These are phyloP conservation scores for Carex scoparia DNA, from an alignment of 176 grass and related monocot genomes.

Conservation along the genomic window DNA sequence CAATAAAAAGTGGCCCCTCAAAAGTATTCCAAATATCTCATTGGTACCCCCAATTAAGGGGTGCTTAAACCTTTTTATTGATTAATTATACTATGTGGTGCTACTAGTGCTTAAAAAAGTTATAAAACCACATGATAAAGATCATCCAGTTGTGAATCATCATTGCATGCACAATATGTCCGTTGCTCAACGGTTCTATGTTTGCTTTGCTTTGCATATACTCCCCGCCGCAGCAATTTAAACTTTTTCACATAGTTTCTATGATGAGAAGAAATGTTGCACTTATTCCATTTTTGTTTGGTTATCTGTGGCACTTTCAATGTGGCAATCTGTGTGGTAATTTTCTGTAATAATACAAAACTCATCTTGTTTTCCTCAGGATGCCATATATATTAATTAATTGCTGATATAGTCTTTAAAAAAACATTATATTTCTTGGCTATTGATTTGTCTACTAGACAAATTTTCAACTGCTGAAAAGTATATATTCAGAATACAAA, in stretches of 20 bases:
- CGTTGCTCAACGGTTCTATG: conserved; percentile 14
- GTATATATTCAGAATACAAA: not conserved
- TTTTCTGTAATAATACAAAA: too few species aligned
- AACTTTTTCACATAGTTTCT: conserved; percentile 13
- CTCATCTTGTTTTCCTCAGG: not conserved
- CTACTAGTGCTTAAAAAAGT: not conserved
- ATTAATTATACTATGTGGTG: not conserved
- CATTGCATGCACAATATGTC: conserved; percentile 25
- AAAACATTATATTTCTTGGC: not conserved
- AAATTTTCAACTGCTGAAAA: not conserved
- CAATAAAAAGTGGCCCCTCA: not conserved
- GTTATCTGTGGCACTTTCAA: not conserved
- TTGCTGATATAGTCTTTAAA: not conserved
- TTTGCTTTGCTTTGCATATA: conserved; percentile 15
- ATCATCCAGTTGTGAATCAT: conserved; percentile 1
- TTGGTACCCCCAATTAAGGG: conserved; percentile 3
- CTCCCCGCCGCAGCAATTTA: conserved; percentile 25
- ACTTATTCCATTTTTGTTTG: not conserved
- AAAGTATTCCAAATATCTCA: not conserved
- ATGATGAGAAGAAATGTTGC: conserved; percentile 14
- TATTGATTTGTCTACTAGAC: not conserved
- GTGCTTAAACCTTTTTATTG: not conserved
- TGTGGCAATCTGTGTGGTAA: not conserved
- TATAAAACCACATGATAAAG: conserved; percentile 25
- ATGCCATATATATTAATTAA: not conserved